These are phyloP conservation scores for Oxyria digyna DNA, from an alignment of 148 eudicot species.

Conservation along the genomic window DNA sequence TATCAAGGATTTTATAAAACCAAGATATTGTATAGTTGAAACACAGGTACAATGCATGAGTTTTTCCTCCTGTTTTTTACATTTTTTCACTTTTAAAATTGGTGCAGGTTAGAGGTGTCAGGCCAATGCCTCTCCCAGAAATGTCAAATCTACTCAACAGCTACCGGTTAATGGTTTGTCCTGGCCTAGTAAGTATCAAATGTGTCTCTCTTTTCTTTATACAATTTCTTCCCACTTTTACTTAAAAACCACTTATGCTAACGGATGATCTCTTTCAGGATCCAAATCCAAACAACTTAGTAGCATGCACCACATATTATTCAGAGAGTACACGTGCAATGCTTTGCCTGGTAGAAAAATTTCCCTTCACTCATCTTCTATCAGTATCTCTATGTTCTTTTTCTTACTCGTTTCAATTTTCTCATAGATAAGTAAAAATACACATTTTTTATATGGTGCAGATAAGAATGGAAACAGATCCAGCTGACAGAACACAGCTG, in stretches of 20 bases:
- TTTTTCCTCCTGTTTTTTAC: no score
- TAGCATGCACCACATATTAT: constrained; percentile 76
- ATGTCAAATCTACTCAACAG: constrained; percentile 70
- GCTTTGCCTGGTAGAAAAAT: constrained; percentile 77
- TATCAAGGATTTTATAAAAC: background rate
- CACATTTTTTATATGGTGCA: no score
- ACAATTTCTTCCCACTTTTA: background rate
- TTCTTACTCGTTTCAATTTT: no score
- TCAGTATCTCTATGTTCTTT: no score
- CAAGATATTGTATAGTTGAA: background rate
- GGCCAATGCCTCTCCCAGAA: constrained; percentile 78
- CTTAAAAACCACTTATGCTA: background rate
- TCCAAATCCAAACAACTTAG: constrained; percentile 90
- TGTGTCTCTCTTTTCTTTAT: constrained; percentile 11
- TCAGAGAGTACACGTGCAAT: constrained; percentile 90
- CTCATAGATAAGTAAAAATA: no score
- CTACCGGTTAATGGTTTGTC: constrained; percentile 55
- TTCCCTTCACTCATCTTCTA: background rate
- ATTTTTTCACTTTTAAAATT: background rate
- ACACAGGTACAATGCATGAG: no score
- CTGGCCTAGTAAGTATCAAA: constrained; percentile 65
- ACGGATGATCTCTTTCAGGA: constrained; percentile 55
- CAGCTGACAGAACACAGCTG: constrained; percentile 94
- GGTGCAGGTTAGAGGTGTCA: constrained; percentile 87
- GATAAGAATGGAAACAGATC: constrained; percentile 96